Evolutionary conservation across 768 basidiomycete genomes (phyloP).

Genomic region (Trametes coccinea): DNA sequence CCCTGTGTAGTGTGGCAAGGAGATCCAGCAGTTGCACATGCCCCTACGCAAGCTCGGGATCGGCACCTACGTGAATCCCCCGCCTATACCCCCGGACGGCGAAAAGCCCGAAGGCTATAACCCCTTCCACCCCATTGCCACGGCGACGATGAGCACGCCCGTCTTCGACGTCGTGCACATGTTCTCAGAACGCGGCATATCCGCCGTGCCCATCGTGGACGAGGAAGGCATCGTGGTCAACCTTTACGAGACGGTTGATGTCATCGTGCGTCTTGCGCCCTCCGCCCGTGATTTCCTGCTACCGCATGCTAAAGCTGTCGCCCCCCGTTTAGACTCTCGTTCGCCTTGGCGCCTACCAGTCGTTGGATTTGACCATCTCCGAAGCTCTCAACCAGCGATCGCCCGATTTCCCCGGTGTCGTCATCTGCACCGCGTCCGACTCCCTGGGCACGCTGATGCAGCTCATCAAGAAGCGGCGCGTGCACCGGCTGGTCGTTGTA

Average conservation of each 20-base stretch:
- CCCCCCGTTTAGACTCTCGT: conserved; percentile 76
- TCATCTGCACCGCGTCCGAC: conserved; percentile 91
- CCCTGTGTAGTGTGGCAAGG: conserved; percentile 69
- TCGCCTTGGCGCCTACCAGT: conserved; percentile 89
- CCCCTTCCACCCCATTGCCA: conserved; percentile 88
- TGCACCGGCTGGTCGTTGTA: conserved; percentile 94
- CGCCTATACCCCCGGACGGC: conserved; percentile 43
- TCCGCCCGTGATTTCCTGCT: background rate
- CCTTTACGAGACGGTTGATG: conserved; percentile 98
- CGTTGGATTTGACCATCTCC: conserved; percentile 91
- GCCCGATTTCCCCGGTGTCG: conserved; percentile 94
- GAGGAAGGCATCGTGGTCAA: conserved; percentile 92
- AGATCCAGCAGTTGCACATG: conserved; percentile 78
- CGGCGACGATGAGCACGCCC: conserved; percentile 85
- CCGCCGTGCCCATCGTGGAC: conserved; percentile 95
- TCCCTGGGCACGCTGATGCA: conserved; percentile 88
- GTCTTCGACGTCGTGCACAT: conserved; percentile 99
- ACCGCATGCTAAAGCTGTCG: background rate
- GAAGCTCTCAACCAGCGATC: conserved; percentile 92
- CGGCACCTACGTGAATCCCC: conserved; percentile 76
- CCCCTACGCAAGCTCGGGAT: conserved; percentile 86
- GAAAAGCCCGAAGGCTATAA: conserved; percentile 56
- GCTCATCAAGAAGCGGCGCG: conserved; percentile 89
- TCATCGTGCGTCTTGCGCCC: conserved; percentile 68
- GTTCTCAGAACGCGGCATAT: conserved; percentile 94